Conservation (phyloP, 148 eudicot species). For the Dianthus caryophyllus region DNA sequence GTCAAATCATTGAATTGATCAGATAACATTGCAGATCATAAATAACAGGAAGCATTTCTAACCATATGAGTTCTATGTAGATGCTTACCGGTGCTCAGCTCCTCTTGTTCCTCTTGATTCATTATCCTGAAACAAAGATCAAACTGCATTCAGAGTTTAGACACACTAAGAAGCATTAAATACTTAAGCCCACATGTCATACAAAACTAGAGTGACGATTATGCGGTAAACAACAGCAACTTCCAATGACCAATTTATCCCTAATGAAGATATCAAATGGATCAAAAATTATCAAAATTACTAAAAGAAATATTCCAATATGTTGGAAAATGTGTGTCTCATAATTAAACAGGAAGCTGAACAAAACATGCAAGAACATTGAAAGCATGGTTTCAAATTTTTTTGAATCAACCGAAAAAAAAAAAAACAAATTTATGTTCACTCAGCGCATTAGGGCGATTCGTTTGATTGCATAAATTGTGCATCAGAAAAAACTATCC, state of each 20-base stretch:
- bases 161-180: neutral
- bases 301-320: neutral
- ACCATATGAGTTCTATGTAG: conserved; percentile 12
- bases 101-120: conserved; percentile 44
- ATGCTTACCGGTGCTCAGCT: conserved; percentile 58
- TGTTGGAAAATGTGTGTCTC: neutral
- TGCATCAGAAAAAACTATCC: neutral
- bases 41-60: conserved; percentile 3
- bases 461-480: neutral
- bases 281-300: neutral
- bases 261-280: neutral
- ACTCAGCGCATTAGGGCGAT: neutral
- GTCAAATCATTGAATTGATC: neutral
- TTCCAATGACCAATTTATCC: neutral
- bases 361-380: too few species aligned
- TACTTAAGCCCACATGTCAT: neutral
- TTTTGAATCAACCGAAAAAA: neutral
- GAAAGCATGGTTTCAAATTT: neutral
- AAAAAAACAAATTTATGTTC: too few species aligned
- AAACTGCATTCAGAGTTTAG: conserved; percentile 3
- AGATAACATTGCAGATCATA: conserved; percentile 1
- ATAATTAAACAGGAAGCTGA: neutral
- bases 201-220: neutral
- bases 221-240: neutral
- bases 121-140: conserved; percentile 41